These are phyloP conservation scores for Starmera pachycereana DNA, from an alignment of 805 yeast genomes.

Conservation along the genomic window DNA sequence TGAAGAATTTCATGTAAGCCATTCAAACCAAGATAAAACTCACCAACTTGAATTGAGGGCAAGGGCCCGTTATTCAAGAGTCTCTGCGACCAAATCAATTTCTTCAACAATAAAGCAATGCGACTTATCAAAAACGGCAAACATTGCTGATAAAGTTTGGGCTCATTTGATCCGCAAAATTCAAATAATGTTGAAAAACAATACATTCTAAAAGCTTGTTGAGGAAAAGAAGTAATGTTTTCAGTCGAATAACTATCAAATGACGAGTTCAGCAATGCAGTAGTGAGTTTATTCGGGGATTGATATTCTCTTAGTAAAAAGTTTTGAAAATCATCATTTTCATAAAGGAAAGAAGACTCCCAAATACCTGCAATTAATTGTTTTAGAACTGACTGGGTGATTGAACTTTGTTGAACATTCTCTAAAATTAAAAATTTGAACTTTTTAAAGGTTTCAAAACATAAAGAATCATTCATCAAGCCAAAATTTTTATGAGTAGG, in stretches of 20 bases:
- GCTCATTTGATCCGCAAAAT: conserved; percentile 16
- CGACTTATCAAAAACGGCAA: conserved; percentile 46
- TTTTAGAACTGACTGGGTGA: conserved; percentile 25
- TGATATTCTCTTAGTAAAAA: conserved; percentile 20
- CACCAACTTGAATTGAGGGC: conserved; percentile 53
- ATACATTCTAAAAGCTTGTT: conserved; percentile 37
- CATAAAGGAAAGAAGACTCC: conserved; percentile 49
- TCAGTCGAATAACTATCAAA: conserved; percentile 48
- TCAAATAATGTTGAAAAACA: conserved; percentile 47
- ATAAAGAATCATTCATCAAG: conserved; percentile 32
- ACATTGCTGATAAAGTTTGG: conserved; percentile 13
- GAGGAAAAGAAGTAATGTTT: conserved; percentile 31
- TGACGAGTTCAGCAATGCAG: conserved; percentile 28
- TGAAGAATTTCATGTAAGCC: conserved; percentile 29
- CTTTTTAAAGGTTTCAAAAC: conserved; percentile 31
- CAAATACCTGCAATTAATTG: conserved; percentile 41
- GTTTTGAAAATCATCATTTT: conserved; percentile 43
- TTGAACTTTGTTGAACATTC: conserved; percentile 20
- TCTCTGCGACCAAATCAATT: conserved; percentile 52
- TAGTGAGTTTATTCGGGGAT: conserved; percentile 26
- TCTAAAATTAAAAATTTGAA: conserved; percentile 34
- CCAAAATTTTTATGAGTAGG: conserved; percentile 15
- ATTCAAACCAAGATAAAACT: conserved; percentile 36
- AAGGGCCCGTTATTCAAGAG: conserved; percentile 55
- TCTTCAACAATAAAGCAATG: conserved; percentile 47